Conservation (phyloP, 176 grass and related monocot species). For the Lolium rigidum region DNA sequence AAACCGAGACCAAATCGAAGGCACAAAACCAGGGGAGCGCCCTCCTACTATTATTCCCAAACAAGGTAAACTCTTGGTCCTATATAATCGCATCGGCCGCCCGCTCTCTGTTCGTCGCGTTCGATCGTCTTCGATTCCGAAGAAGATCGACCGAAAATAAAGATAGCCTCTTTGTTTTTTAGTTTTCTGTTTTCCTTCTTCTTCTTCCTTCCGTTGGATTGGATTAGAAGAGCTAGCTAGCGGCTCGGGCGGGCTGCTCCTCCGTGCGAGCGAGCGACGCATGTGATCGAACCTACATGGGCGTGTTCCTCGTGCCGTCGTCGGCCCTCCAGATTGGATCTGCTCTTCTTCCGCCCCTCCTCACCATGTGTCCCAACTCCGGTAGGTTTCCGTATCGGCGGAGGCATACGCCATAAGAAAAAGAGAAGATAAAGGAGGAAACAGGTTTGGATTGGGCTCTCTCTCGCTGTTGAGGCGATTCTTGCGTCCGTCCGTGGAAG, state of each 20-base stretch:
- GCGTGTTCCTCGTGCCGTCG: slow-evolving; percentile 28
- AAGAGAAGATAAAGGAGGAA: background rate
- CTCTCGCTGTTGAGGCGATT: background rate
- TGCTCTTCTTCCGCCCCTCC: background rate
- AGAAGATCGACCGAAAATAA: background rate
- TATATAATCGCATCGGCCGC: slow-evolving; percentile 4
- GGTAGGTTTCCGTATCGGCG: slow-evolving; percentile 22
- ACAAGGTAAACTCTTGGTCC: slow-evolving; percentile 19
- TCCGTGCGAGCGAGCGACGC: background rate
- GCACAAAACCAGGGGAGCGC: background rate
- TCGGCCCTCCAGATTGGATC: slow-evolving; percentile 46
- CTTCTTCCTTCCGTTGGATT: background rate
- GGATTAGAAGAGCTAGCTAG: background rate
- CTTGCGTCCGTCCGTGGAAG: background rate
- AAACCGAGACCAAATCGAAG: slow-evolving; percentile 3
- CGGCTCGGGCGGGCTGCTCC: background rate
- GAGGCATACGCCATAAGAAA: background rate
- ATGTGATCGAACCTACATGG: slow-evolving; percentile 38
- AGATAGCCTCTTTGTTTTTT: background rate
- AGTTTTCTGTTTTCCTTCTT: background rate
- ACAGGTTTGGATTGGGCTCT: background rate
- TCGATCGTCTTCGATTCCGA: background rate
- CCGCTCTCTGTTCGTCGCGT: slow-evolving; percentile 36
- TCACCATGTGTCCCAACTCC: background rate
- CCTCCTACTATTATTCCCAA: background rate